Evolutionary conservation across 2,329 filamentous ascomycete genomes (phyloP), one percentile per base, ranked within the genome.

Genomic region (Grosmannia clavigera): DNA sequence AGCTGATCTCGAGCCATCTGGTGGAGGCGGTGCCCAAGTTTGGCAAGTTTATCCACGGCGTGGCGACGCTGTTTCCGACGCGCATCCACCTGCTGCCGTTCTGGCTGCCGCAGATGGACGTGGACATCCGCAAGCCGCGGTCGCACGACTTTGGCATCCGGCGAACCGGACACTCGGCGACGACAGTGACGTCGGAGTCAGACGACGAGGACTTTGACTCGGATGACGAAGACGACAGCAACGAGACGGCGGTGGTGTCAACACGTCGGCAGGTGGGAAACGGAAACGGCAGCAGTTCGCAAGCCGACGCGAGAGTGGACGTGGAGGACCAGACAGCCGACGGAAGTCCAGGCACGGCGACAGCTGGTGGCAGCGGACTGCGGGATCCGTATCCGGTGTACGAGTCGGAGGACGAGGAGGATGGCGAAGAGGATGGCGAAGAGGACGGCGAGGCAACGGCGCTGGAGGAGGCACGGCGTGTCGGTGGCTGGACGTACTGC

Each of bases 21-120:
- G 94, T 99, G 2, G 94, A 99, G 75, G 92, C 94, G n/a, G 92
- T 99, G 2, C 94, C 94, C 63, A 99, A 99, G 71, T 99, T 97
- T 74, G 96, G 91, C 69, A 99, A 99, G 75, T 99, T 97, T 72
- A 97, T 99, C 61, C 94, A 99, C 72, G 94, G 94, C 61, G 91
- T 87, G 1, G 92, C 92, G 11, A 88, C 84, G 12, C 75, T 99
- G 54, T 95, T 96, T 72, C 92, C 92, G 0, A 81, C 85, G 53
- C 84, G 88, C 60, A 99, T 99, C 72, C 79, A 96, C 55, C 80
- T 99, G 14, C 78, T 99, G 6, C 94, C 94, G 0, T 99, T 90
- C 78, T 99, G 94, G 94, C 89, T 92, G 78, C 94, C 94, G 1
- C 94, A 99, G 74, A 99, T 99, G 94, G 86, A 95, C 66, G 85